Percentiles rank a stretch among this genome's conserved stretches.
Evolutionary conservation across 1,284 basidiomycete species (phyloP).

Genomic region (Agroathelia rolfsii): DNA sequence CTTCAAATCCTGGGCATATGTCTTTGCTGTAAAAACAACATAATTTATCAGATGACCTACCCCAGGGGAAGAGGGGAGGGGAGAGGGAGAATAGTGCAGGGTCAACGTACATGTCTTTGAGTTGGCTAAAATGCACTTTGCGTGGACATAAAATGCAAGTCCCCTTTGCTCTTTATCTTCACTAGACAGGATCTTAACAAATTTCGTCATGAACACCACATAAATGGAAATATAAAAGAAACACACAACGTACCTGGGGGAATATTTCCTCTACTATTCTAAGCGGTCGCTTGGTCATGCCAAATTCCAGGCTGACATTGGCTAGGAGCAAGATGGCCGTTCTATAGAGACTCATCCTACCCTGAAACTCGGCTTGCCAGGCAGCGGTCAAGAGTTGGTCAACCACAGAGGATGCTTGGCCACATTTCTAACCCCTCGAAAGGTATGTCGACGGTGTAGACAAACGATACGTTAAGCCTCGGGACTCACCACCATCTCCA

Average conservation of each 20-base stretch:
- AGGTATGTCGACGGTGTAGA: slow-evolving; percentile 21
- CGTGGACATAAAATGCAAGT: slow-evolving; percentile 61
- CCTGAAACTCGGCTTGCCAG: slow-evolving; percentile 73
- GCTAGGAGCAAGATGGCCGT: slow-evolving; percentile 61
- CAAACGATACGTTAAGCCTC: slow-evolving; percentile 11
- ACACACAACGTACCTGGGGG: slow-evolving; percentile 47
- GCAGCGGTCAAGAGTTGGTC: slow-evolving; percentile 59
- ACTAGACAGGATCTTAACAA: slow-evolving; percentile 57
- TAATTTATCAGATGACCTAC: slow-evolving; percentile 3
- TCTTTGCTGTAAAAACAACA: slow-evolving; percentile 10
- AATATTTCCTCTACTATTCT: slow-evolving; percentile 64
- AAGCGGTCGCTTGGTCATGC: slow-evolving; percentile 54
- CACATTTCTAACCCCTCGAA: slow-evolving; percentile 33
- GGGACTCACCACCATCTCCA: slow-evolving; percentile 47
- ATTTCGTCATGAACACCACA: slow-evolving; percentile 2
- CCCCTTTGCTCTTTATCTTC: slow-evolving; percentile 66
- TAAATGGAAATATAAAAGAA: slow-evolving; percentile 1
- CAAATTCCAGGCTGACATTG: slow-evolving; percentile 66
- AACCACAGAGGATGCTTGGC: slow-evolving; percentile 51
- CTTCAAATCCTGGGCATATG: slow-evolving; percentile 38
- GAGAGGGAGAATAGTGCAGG: slow-evolving; percentile 1
- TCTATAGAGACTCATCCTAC: slow-evolving; percentile 54
- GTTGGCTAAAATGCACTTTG: slow-evolving; percentile 56
- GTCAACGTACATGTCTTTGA: slow-evolving; percentile 20
- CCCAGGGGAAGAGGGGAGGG: slow-evolving; percentile 2